These are phyloP conservation scores for Aspergillus biplanus DNA, from an alignment of 495 filamentous ascomycete species.

Conservation along the genomic window DNA sequence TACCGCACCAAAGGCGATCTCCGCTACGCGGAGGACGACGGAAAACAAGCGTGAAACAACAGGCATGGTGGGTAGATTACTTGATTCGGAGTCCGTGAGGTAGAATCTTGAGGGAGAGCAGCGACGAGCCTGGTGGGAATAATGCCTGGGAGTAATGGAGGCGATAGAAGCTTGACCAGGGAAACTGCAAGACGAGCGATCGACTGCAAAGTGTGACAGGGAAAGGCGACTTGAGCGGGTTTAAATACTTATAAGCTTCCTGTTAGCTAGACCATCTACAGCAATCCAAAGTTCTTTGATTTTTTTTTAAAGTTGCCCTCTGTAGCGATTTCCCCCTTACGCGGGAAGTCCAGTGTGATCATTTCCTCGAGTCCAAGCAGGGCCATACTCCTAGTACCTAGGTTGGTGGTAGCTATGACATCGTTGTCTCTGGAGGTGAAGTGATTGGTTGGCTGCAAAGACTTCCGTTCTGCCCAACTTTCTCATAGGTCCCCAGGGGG, in stretches of 20 bases:
- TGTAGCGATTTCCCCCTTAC: background rate
- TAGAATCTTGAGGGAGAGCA: conserved; percentile 1
- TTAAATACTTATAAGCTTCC: conserved; percentile 5
- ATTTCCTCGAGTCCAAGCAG: background rate
- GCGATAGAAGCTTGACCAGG: background rate
- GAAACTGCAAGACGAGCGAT: conserved; percentile 3
- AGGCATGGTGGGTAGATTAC: conserved; percentile 39
- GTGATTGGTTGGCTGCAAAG: background rate
- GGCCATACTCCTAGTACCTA: no score
- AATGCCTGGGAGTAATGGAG: background rate
- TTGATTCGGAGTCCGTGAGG: conserved; percentile 4
- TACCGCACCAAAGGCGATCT: conserved; percentile 49
- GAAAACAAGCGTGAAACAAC: conserved; percentile 55
- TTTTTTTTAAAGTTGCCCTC: no score
- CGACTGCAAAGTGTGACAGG: background rate
- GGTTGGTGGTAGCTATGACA: background rate
- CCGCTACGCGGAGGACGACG: conserved; percentile 50
- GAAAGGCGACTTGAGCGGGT: background rate
- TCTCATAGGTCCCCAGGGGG: background rate
- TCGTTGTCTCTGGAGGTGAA: background rate
- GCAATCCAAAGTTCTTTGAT: background rate
- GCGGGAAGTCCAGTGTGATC: background rate
- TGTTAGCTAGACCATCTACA: background rate
- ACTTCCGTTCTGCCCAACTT: background rate
- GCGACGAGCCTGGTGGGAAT: background rate